Percentiles rank a stretch among this genome's conserved stretches.
Conservation (phyloP, 352 stramenopile genomes). For the Phytophthora meadii region DNA sequence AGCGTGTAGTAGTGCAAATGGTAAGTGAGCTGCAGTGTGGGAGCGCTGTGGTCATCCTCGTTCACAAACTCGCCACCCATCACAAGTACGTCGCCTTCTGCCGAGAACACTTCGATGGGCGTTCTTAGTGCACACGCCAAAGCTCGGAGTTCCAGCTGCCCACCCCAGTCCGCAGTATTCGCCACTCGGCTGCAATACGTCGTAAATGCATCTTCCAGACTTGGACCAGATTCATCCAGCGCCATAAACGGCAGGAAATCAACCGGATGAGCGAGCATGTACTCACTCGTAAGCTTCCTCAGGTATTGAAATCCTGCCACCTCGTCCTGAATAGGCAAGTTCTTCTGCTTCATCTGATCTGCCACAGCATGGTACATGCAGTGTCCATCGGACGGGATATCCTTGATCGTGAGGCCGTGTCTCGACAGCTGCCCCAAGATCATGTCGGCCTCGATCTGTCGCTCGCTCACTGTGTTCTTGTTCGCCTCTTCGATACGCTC, state of each 20-base stretch:
- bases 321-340: conserved; percentile 21
- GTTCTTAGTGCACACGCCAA: conserved; percentile 85
- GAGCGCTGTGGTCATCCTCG: conserved; percentile 38
- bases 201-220: conserved; percentile 65
- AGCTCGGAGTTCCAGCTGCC: conserved; percentile 96
- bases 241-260: conserved; percentile 95
- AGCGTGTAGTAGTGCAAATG: conserved; percentile 99
- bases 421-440: conserved; percentile 68
- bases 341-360: conserved; percentile 87
- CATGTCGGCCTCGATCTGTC: conserved; percentile 82
- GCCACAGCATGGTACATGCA: conserved; percentile 98
- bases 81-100: conserved; percentile 84
- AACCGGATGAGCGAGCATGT: conserved; percentile 84
- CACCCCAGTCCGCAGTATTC: conserved; percentile 95
- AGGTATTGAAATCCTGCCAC: conserved; percentile 73
- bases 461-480: conserved; percentile 79
- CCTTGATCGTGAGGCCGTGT: conserved; percentile 81
- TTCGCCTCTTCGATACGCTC: conserved; percentile 84
- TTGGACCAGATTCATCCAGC: conserved; percentile 52
- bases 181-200: conserved; percentile 94
- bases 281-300: conserved; percentile 69
- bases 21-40: conserved; percentile 92
- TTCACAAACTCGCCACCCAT: conserved; percentile 89
- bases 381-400: conserved; percentile 97
- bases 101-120: conserved; percentile 94